phyloP scores from a whole-genome alignment of 306 rosid species.

The Cucurbita maxima region DNA sequence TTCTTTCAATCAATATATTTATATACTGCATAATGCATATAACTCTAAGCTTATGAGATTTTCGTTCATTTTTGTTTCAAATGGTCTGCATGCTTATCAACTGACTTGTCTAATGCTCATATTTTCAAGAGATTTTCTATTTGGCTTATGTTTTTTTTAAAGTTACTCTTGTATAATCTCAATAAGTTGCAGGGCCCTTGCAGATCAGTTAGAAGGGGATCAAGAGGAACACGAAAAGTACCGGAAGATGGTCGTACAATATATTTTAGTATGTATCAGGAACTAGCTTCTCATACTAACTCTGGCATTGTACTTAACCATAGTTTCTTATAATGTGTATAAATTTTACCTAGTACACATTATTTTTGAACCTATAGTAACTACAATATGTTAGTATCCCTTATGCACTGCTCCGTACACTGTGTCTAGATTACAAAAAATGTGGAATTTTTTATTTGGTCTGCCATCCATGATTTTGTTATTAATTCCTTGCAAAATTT shows the following conservation, averaged over 20 bases:
- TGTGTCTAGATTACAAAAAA: neutral
- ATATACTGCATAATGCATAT: neutral
- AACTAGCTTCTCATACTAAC: neutral
- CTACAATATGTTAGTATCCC: neutral
- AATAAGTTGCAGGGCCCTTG: slow-evolving; percentile 45
- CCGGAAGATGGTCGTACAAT: slow-evolving; percentile 58
- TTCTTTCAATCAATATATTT: neutral
- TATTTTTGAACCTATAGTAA: neutral
- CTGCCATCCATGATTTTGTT: neutral
- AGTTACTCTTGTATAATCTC: neutral
- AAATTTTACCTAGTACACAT: neutral
- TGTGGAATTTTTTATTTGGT: neutral
- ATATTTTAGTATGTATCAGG: slow-evolving; percentile 36
- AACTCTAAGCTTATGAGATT: neutral
- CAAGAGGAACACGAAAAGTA: slow-evolving; percentile 55
- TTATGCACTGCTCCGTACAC: neutral
- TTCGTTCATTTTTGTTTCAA: neutral
- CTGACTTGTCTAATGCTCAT: neutral
- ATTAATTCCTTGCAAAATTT: neutral
- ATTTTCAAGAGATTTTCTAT: neutral
- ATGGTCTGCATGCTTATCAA: neutral
- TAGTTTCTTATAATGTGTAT: neutral
- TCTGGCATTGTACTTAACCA: neutral
- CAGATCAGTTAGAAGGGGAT: slow-evolving; percentile 71
- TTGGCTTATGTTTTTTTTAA: neutral